A percentile compares a stretch with the other conserved stretches of the same genome.
Conservation (phyloP, 148 eudicot species). For the Persicaria tinctoria region DNA sequence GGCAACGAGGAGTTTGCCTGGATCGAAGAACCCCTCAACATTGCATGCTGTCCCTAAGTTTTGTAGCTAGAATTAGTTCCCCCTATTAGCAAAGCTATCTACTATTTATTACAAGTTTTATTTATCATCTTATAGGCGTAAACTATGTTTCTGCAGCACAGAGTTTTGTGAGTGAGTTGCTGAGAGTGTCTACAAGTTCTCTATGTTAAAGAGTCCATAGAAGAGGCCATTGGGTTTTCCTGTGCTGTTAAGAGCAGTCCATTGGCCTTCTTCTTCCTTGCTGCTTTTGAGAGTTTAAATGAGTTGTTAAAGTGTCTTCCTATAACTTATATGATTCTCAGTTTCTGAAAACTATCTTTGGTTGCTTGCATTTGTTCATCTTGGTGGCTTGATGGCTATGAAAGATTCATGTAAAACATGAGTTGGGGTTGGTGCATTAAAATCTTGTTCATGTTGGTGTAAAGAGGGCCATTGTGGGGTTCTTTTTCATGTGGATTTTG, state of each 20-base stretch:
- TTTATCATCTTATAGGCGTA: conserved; percentile 7
- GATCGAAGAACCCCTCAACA: conserved; percentile 54
- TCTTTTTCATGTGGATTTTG: conserved; percentile 28
- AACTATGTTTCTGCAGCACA: not conserved
- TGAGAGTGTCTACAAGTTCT: conserved; percentile 7
- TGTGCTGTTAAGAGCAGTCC: conserved; percentile 80
- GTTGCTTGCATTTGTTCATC: not conserved
- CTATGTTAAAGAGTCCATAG: conserved; percentile 6
- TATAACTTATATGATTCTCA: not conserved
- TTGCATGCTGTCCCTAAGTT: conserved; percentile 80
- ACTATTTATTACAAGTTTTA: not conserved
- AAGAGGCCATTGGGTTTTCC: conserved; percentile 46
- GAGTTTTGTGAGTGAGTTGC: conserved; percentile 25
- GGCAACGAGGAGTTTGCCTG: conserved; percentile 45
- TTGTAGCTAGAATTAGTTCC: conserved; percentile 56
- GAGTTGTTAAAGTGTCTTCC: not conserved
- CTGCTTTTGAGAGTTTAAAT: conserved; percentile 4
- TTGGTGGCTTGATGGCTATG: not conserved
- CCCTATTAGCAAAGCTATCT: conserved; percentile 4
- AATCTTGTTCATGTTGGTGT: conserved; percentile 1
- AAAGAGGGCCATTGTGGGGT: not conserved
- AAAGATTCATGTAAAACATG: not conserved
- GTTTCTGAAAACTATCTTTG: not conserved
- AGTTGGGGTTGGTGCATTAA: not conserved
- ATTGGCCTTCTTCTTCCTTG: conserved; percentile 19